Percentiles rank a stretch among this genome's conserved stretches.
Evolutionary conservation across 2,329 filamentous ascomycete genomes (phyloP).

Genomic region (Venturia pyrina): DNA sequence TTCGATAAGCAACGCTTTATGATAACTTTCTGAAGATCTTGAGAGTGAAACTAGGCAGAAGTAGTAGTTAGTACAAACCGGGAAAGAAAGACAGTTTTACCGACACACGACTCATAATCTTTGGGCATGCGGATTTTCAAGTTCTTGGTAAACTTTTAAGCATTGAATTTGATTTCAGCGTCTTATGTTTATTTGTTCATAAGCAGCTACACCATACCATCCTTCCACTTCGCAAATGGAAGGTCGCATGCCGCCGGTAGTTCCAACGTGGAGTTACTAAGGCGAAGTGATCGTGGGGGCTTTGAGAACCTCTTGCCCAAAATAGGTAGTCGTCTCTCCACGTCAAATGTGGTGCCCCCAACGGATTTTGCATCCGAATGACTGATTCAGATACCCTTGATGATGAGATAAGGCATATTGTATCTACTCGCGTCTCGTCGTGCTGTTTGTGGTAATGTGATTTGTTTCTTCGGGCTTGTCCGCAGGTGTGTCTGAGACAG

Average conservation of each 20-base stretch:
- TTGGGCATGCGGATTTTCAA: no score
- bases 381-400: background rate
- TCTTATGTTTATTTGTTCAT: no score
- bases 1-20: no score
- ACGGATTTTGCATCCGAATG: background rate
- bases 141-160: no score
- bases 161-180: no score
- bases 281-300: background rate
- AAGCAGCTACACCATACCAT: no score
- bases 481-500: slow-evolving; percentile 1
- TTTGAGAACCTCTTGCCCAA: background rate
- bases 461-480: background rate
- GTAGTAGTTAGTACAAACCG: no score
- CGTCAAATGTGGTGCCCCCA: background rate
- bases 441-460: background rate
- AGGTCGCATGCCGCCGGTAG: background rate
- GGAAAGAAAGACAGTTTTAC: no score
- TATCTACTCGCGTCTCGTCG: background rate
- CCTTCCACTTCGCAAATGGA: background rate
- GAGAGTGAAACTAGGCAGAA: no score
- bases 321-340: background rate
- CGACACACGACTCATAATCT: no score
- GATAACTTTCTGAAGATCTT: no score
- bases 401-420: background rate
- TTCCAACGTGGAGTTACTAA: background rate